Evolutionary conservation across 2,329 filamentous ascomycete genomes (phyloP), one percentile per base, ranked within the genome.

Genomic region (Fusarium sp.): DNA sequence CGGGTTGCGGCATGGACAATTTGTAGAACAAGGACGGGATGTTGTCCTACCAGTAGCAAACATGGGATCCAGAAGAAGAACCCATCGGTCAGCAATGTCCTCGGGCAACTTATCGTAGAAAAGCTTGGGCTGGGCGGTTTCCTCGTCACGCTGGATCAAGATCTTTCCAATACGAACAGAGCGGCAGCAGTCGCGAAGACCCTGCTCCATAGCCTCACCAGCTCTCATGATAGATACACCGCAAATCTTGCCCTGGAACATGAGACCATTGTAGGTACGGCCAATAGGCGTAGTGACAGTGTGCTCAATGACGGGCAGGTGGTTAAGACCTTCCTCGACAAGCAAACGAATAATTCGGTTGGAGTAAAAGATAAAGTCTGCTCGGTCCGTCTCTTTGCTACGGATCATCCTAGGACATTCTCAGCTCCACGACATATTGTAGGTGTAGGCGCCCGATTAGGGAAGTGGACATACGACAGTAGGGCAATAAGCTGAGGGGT

Each of bases 131-230:
- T 91, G 89, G 57, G 91, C 88, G 2, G 96, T 98, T 83, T 98
- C 96, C 82, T 99, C 96, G 75, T 99, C 96, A 60, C 96, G 87
- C 83, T 99, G 96, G 77, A 99, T 99, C 75, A 99, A 85, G 70
- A 99, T 99, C 86, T 99, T 99, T 72, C 96, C 96, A 77, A 99
- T 99, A 69, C 96, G 89, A 51, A 99, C 96, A n/a, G 93, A 97
- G 55, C 96, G 91, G 83, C 96, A 99, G 83, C 96, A 99, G 81
- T 99, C 95, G 65, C 96, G 88, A 66, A 99, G 84, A 4, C 95
- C 96, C 82, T 98, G 94, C 83, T 99, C 96, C 96, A 99, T 99
- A 63, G 95, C 93, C 83, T 99, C 96, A 54, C 96, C 96, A 15
- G 96, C 96, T 70, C 96, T 90, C 96, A 99, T 98, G 76, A 99